Evolutionary conservation across 768 basidiomycete genomes (phyloP).

Genomic region (Pisolithus sp.): DNA sequence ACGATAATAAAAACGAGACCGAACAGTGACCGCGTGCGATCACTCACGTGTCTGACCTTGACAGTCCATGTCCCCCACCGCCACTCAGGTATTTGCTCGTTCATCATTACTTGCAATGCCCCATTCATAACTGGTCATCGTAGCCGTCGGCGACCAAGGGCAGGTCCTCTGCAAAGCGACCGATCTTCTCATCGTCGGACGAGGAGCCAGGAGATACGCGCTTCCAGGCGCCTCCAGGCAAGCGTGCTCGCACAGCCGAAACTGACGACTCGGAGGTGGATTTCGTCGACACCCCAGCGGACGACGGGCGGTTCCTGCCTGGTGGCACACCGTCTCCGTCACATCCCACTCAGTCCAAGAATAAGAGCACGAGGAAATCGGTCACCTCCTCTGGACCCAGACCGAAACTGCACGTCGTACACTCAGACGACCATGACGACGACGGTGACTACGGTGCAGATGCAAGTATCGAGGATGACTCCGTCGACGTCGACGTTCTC

Average conservation of each 20-base stretch:
- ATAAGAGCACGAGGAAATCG: conserved; percentile 17
- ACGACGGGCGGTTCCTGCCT: conserved; percentile 20
- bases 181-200: conserved; percentile 31
- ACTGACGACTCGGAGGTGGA: conserved; percentile 27
- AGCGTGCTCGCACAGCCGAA: conserved; percentile 22
- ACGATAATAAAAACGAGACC: too few species aligned
- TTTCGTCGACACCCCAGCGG: conserved; percentile 35
- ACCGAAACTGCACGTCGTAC: conserved; percentile 14
- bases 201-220: conserved; percentile 48
- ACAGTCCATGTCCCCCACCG: conserved; percentile 9
- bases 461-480: conserved; percentile 18
- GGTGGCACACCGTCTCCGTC: conserved; percentile 2
- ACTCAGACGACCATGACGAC: conserved; percentile 27
- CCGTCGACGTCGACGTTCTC: conserved; percentile 19
- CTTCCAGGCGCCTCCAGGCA: conserved; percentile 37
- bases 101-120: not conserved
- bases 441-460: conserved; percentile 9
- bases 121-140: not conserved
- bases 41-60: not conserved
- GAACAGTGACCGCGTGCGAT: not conserved
- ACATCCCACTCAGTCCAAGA: conserved; percentile 1
- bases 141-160: conserved; percentile 7
- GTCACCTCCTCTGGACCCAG: not conserved
- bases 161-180: conserved; percentile 19
- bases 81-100: not conserved